Conservation (phyloP, 2,329 filamentous ascomycete species). For the Fusarium coffeatum region DNA sequence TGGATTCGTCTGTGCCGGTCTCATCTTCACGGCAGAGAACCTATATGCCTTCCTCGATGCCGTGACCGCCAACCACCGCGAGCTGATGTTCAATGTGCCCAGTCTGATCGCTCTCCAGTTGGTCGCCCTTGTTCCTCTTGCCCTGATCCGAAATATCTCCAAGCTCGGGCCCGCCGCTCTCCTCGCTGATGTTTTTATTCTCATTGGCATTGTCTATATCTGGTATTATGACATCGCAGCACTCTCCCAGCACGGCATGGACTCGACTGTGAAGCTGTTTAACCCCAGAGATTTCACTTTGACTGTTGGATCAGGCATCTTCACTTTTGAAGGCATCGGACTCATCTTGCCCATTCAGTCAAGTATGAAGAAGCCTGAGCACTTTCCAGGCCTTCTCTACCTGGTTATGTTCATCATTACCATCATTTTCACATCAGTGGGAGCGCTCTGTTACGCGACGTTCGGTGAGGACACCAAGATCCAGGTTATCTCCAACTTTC, state of each 20-base stretch:
- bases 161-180: conserved; percentile 77
- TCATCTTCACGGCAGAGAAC: conserved; percentile 83
- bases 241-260: conserved; percentile 67
- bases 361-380: conserved; percentile 76
- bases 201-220: conserved; percentile 77
- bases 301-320: conserved; percentile 79
- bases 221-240: conserved; percentile 75
- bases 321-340: conserved; percentile 83
- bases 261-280: conserved; percentile 73
- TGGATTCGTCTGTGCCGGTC: conserved; percentile 81
- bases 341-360: conserved; percentile 81
- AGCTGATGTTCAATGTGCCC: conserved; percentile 63
- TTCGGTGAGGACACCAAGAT: conserved; percentile 77
- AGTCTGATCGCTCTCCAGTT: conserved; percentile 75
- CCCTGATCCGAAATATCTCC: conserved; percentile 79
- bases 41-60: conserved; percentile 74
- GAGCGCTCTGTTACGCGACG: conserved; percentile 78
- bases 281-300: conserved; percentile 76
- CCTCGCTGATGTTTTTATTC: conserved; percentile 77
- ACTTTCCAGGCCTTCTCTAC: conserved; percentile 74
- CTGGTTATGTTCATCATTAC: conserved; percentile 80
- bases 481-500: conserved; percentile 81
- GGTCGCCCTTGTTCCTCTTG: conserved; percentile 71
- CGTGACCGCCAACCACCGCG: conserved; percentile 61
- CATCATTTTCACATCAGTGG: conserved; percentile 76